These are phyloP conservation scores for Takakia lepidozioides DNA, from an alignment of 225 moss, liverwort and hornwort species.

Conservation along the genomic window DNA sequence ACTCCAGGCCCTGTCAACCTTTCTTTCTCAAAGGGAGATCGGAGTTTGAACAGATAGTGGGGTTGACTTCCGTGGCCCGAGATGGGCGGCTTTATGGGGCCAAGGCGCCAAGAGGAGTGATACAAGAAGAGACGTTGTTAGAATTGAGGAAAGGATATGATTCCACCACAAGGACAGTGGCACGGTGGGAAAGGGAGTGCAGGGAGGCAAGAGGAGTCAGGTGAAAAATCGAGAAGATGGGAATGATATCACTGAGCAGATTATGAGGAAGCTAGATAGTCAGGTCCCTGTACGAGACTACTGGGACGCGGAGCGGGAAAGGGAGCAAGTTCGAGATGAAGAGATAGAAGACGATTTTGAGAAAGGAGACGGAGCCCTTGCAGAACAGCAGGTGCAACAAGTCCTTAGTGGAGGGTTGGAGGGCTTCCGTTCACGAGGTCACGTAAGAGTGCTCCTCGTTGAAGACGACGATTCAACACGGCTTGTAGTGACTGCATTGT, in stretches of 20 bases:
- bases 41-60: conserved; percentile 24
- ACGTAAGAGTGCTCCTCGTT: conserved; percentile 65
- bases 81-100: conserved; percentile 10
- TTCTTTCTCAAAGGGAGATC: conserved; percentile 14
- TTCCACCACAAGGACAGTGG: conserved; percentile 11
- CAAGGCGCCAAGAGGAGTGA: conserved; percentile 11
- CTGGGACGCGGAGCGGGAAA: conserved; percentile 20
- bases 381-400: conserved; percentile 11
- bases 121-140: conserved; percentile 1
- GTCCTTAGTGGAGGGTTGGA: conserved; percentile 45
- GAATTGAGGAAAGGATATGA: conserved; percentile 10
- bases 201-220: conserved; percentile 12
- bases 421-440: conserved; percentile 62
- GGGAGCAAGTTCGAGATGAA: conserved; percentile 44
- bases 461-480: conserved; percentile 96
- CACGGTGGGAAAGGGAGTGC: conserved; percentile 9
- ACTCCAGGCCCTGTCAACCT: conserved; percentile 22
- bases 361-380: conserved; percentile 34
- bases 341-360: conserved; percentile 56
- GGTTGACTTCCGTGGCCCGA: conserved; percentile 4
- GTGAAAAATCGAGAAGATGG: conserved; percentile 23
- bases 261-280: conserved; percentile 39
- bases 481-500: conserved; percentile 78
- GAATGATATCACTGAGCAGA: conserved; percentile 41
- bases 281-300: conserved; percentile 30